A percentile compares a stretch with the other conserved stretches of the same genome.
Conservation (phyloP, 1,284 basidiomycete genomes). For the Malassezia sympodialis region DNA sequence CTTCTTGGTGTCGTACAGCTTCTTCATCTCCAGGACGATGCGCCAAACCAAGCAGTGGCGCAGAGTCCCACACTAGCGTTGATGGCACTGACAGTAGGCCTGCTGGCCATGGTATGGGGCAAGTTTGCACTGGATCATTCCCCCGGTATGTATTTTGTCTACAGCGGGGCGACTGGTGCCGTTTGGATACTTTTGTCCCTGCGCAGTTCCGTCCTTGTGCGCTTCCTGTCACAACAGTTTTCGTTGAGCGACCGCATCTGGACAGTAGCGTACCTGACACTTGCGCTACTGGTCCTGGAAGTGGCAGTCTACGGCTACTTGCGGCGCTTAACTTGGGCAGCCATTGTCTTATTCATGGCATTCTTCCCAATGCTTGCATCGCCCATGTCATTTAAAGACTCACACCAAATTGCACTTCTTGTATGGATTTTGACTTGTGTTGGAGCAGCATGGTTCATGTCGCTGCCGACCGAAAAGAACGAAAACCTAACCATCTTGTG, state of each 20-base stretch:
- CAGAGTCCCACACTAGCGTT: background rate
- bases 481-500: slow-evolving; percentile 52
- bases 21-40: slow-evolving; percentile 20
- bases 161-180: slow-evolving; percentile 64
- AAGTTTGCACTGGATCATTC: slow-evolving; percentile 60
- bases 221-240: background rate
- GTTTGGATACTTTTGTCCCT: slow-evolving; percentile 52
- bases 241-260: background rate
- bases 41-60: background rate
- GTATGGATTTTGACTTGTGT: slow-evolving; percentile 57
- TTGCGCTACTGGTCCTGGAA: slow-evolving; percentile 46
- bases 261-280: background rate
- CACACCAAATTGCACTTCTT: slow-evolving; percentile 44
- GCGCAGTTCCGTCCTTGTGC: background rate
- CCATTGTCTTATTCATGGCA: slow-evolving; percentile 60
- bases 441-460: slow-evolving; percentile 59
- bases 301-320: slow-evolving; percentile 61
- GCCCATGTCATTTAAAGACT: slow-evolving; percentile 17
- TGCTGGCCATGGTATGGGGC: slow-evolving; percentile 24
- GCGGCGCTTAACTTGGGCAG: slow-evolving; percentile 62
- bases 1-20: slow-evolving; percentile 40
- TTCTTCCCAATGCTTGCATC: slow-evolving; percentile 36
- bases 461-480: slow-evolving; percentile 63
- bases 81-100: background rate
- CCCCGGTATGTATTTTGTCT: slow-evolving; percentile 67